A percentile compares a stretch with the other conserved stretches of the same genome.
Conservation (phyloP, 176 grass and related monocot species). For the Elymus sibiricus region DNA sequence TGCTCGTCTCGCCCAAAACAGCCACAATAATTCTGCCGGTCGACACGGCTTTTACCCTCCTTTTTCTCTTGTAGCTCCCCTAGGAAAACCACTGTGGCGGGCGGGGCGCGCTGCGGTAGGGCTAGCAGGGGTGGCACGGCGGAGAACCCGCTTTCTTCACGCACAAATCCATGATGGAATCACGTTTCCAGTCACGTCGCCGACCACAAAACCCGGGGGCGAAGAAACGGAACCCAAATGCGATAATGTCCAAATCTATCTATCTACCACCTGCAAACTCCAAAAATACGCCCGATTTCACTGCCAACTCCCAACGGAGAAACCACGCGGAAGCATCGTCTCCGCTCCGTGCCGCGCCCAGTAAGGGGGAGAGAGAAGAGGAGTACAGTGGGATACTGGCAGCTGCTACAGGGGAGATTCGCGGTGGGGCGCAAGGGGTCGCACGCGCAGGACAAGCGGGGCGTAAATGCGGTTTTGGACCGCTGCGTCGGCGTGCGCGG, state of each 20-base stretch:
- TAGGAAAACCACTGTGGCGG: background rate
- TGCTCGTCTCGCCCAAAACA: background rate
- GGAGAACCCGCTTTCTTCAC: conserved; percentile 25
- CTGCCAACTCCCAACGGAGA: background rate
- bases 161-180: conserved; percentile 28
- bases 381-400: too few relatives aligned
- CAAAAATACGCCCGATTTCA: background rate
- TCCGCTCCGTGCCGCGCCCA: too few relatives aligned
- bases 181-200: background rate
- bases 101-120: background rate
- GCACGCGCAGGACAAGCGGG: conserved; percentile 36
- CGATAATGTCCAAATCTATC: too few relatives aligned
- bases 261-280: background rate
- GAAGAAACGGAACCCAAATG: background rate
- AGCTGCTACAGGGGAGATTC: conserved; percentile 24
- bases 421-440: conserved; percentile 16
- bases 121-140: background rate
- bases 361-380: too few relatives aligned
- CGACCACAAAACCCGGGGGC: background rate
- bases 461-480: conserved; percentile 59
- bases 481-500: conserved; percentile 9
- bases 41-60: background rate
- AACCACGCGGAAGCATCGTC: too few relatives aligned
- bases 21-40: conserved; percentile 13
- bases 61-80: background rate